Conservation (phyloP, 768 basidiomycete genomes). For the Tephrocybe sp. region DNA sequence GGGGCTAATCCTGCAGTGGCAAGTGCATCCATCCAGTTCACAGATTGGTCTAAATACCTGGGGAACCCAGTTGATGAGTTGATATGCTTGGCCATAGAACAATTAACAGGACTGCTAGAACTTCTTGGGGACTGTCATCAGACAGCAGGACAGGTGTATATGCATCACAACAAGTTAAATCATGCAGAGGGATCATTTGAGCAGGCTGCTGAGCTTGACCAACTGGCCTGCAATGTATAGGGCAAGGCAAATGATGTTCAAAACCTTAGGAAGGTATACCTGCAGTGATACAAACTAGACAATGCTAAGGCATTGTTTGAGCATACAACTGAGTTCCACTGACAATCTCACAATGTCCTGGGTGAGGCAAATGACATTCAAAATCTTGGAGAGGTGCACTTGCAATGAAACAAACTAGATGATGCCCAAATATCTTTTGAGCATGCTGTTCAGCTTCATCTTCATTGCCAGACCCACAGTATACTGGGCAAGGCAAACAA, state of each 20-base stretch:
- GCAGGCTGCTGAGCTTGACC: no score
- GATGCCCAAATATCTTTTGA: no score
- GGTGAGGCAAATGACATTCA: no score
- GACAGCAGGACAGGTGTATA: not conserved
- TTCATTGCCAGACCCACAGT: no score
- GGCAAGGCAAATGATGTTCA: not conserved
- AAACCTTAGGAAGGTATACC: no score
- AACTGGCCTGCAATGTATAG: slow-evolving; percentile 10
- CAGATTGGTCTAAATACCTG: not conserved
- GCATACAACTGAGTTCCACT: slow-evolving; percentile 17
- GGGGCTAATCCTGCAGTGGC: not conserved
- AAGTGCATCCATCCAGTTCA: not conserved
- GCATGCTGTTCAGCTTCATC: no score
- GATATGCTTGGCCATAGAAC: not conserved
- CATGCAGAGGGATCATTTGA: slow-evolving; percentile 1
- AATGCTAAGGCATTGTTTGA: slow-evolving; percentile 19
- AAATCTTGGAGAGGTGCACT: no score
- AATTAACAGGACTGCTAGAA: not conserved
- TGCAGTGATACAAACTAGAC: no score
- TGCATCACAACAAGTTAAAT: not conserved
- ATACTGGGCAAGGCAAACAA: no score
- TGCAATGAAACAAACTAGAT: no score
- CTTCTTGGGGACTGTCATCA: not conserved
- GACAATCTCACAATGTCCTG: not conserved
- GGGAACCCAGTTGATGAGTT: not conserved